A percentile compares a stretch with the other conserved stretches of the same genome.
phyloP scores from a whole-genome alignment of 148 eudicot genomes.

The Agrostemma githago region DNA sequence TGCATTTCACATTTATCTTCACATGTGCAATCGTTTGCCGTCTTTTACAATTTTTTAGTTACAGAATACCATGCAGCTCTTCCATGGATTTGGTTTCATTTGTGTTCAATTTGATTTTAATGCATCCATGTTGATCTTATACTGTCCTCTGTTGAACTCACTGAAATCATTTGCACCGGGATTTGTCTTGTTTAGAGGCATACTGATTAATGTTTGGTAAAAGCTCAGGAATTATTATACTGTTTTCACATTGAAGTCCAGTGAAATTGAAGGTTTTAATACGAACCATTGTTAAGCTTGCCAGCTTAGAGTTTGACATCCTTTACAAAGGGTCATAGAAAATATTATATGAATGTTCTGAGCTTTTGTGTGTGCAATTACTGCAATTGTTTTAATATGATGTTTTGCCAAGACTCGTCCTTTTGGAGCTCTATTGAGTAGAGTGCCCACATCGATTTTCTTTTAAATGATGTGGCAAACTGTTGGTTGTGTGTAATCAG shows the following conservation, averaged over 20 bases:
- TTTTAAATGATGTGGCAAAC: conserved; percentile 6
- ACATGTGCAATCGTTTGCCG: not conserved
- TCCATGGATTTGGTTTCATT: no score
- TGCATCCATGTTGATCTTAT: no score
- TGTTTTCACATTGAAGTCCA: not conserved
- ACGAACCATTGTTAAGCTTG: not conserved
- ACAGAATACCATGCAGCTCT: no score
- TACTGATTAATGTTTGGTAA: not conserved
- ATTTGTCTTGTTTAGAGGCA: not conserved
- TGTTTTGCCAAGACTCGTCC: not conserved
- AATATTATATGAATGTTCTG: not conserved
- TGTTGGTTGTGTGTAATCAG: conserved; percentile 32
- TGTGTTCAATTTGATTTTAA: no score
- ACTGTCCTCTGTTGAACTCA: not conserved
- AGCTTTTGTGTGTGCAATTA: not conserved
- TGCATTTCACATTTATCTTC: not conserved
- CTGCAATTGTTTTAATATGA: not conserved
- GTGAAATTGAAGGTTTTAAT: not conserved
- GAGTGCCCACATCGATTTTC: conserved; percentile 3
- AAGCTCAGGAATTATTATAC: not conserved
- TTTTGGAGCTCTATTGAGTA: not conserved
- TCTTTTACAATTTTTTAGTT: no score
- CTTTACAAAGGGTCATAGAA: not conserved
- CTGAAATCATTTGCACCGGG: not conserved
- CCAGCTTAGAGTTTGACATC: conserved; percentile 1